Base-by-base conservation (phyloP, 495 filamentous ascomycete genomes). In the Viridothelium virens region DNA sequence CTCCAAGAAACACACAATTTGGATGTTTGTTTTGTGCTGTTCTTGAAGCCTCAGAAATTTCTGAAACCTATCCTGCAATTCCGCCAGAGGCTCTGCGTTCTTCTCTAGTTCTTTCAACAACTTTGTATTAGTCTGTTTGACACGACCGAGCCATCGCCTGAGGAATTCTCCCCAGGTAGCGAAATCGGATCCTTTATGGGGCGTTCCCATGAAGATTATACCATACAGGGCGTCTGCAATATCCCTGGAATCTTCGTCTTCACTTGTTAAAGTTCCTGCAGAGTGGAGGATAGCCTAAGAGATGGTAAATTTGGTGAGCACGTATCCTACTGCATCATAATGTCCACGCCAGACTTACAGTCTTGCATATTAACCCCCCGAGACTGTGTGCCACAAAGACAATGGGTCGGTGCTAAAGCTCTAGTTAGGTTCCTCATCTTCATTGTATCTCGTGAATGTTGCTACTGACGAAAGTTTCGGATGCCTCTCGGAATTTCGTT, bases 381-480 rank as follows among this genome's bases (percentile, higher is more conserved):
- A 69, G 68, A 61, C 65, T 64, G 48, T 69, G 68, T 4, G 65
- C 56, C 31, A 69, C 68, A 38, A 69, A 69, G 6, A 69, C 39
- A 9, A 69, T 16, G 2, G 65, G 65, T 34, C 68, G 67, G 16
- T 50, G 12, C 14, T 61, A 46, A 47, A 62, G 39, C 36, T 2
- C 6, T 50, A n/a, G 36, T 56, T 47, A 41, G 62, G 38, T 2
- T 16, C 63, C n/a, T 63, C 6, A 47, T n/a, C 33, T 33, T 46
- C 10, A 31, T 33, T 38, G 6, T 39, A 59, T 34, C 56, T 11
- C 14, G n/a, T 65, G 33, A 50, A 63, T 56, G 16, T 38, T 63
- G n/a, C 9, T 63, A 34, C 36, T n/a, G 5, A 63, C 56, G n/a
- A 68, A 65, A 11, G 67, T 62, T 12, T 59, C 16, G 53, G 67